phyloP scores from a whole-genome alignment of 257 asterid genomes.

The Primulina tabacum region DNA sequence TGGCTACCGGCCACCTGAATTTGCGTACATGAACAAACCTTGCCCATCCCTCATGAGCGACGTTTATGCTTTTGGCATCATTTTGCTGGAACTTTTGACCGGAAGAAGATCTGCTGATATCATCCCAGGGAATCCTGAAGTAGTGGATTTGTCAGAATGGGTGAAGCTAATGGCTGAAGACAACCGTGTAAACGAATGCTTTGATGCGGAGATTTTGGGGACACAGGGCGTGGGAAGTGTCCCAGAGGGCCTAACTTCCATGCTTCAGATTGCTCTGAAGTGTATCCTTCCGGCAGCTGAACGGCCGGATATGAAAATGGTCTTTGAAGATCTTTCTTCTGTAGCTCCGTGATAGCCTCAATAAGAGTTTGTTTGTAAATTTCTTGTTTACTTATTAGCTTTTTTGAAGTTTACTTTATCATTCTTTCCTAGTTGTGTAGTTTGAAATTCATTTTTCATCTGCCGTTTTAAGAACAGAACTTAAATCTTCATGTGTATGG shows the following conservation, averaged over 20 bases:
- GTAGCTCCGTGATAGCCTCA: background rate
- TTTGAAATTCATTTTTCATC: constrained; percentile 19
- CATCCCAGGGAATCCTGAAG: background rate
- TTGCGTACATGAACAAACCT: constrained; percentile 66
- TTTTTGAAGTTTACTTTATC: background rate
- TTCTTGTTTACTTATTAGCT: background rate
- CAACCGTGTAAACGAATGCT: background rate
- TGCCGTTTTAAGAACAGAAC: background rate
- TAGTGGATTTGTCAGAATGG: background rate
- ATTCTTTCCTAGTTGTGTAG: constrained; percentile 19
- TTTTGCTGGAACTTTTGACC: constrained; percentile 67
- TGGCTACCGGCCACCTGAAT: constrained; percentile 89
- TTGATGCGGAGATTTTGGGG: background rate
- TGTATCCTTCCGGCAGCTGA: constrained; percentile 16
- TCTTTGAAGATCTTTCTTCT: constrained; percentile 7
- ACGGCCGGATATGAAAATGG: background rate
- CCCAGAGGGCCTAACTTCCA: background rate
- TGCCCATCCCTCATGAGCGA: constrained; percentile 85
- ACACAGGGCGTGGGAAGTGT: background rate
- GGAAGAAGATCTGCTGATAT: constrained; percentile 65
- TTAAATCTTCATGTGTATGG: background rate
- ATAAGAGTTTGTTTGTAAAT: background rate
- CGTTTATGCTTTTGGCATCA: constrained; percentile 75
- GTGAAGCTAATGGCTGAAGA: background rate
- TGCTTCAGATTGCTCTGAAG: background rate